A percentile compares a stretch with the other conserved stretches of the same genome.
Conservation (phyloP, 192 early-diverging fungal species). For the Rhizophagus clarus region DNA sequence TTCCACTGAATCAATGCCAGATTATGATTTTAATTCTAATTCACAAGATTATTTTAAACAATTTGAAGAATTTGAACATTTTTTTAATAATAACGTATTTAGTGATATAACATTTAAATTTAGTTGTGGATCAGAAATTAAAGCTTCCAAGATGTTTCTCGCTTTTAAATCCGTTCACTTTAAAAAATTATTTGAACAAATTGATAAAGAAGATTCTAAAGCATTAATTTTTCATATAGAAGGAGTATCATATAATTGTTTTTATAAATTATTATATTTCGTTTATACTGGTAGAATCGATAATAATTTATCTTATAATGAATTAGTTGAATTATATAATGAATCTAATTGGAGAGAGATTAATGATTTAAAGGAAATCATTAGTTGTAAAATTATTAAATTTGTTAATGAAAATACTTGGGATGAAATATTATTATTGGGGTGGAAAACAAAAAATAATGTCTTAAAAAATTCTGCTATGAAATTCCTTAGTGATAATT, state of each 20-base stretch:
- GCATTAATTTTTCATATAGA: neutral
- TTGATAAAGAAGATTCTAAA: neutral
- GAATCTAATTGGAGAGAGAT: neutral
- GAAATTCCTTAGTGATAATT: neutral
- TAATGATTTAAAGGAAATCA: neutral
- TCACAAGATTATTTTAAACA: no score
- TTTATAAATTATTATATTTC: neutral
- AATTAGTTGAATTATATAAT: neutral
- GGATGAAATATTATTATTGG: neutral
- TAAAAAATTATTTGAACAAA: neutral
- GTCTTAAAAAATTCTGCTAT: neutral
- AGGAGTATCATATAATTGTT: neutral
- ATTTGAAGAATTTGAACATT: neutral
- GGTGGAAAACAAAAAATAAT: neutral
- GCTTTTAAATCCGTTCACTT: neutral
- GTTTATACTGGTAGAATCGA: neutral
- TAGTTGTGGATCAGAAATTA: neutral
- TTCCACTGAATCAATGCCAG: neutral
- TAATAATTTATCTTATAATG: neutral
- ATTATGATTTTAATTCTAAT: no score
- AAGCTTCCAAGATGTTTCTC: neutral
- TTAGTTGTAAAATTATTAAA: neutral
- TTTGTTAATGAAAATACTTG: neutral
- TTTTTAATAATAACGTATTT: neutral
- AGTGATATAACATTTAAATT: neutral